These are phyloP conservation scores for Exsudoporus floridanus DNA, from an alignment of 1,284 basidiomycete genomes.

Conservation along the genomic window DNA sequence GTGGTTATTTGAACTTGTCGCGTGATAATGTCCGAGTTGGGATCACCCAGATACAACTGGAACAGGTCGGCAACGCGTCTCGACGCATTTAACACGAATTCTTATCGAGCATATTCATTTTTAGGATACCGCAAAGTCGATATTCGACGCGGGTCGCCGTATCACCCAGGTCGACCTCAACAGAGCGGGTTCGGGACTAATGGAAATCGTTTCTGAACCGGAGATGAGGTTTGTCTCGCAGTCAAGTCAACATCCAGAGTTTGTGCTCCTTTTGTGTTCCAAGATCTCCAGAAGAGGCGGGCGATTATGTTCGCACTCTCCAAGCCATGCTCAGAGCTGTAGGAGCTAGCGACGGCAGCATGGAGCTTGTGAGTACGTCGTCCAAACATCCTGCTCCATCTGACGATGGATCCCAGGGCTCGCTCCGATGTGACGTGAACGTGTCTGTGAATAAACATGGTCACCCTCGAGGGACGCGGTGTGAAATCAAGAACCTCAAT, in stretches of 20 bases:
- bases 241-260: slow-evolving; percentile 6
- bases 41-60: slow-evolving; percentile 93
- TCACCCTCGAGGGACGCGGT: slow-evolving; percentile 76
- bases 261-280: background rate
- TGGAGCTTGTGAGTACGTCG: slow-evolving; percentile 79
- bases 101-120: slow-evolving; percentile 5
- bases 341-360: slow-evolving; percentile 92
- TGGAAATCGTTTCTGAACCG: slow-evolving; percentile 96
- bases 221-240: slow-evolving; percentile 67
- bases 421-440: slow-evolving; percentile 93
- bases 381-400: background rate
- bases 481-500: slow-evolving; percentile 98
- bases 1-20: slow-evolving; percentile 60
- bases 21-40: slow-evolving; percentile 55
- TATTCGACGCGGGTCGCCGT: slow-evolving; percentile 56
- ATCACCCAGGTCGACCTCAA: slow-evolving; percentile 84
- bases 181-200: slow-evolving; percentile 83
- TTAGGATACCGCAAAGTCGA: slow-evolving; percentile 94
- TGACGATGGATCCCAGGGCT: slow-evolving; percentile 58
- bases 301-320: slow-evolving; percentile 82
- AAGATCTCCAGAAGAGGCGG: slow-evolving; percentile 90
- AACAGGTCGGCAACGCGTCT: slow-evolving; percentile 68
- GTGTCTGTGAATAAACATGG: slow-evolving; percentile 80
- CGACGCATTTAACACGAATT: background rate
- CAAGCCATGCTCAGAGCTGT: slow-evolving; percentile 82